Base-by-base conservation (phyloP, 2,329 filamentous ascomycete genomes). In the Sclerotinia minor region DNA sequence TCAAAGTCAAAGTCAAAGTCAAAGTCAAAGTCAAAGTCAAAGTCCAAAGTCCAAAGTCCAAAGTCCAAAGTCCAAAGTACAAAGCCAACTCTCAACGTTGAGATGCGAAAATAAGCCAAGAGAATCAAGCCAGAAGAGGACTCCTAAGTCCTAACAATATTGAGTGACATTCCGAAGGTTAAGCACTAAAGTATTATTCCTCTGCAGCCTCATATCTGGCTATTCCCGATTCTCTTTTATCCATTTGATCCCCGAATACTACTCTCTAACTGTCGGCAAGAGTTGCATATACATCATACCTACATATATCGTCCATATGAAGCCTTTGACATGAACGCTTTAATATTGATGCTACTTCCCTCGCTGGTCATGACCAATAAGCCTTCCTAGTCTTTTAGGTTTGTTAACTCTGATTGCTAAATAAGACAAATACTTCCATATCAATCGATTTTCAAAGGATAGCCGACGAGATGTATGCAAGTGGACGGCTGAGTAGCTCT, bases 391-490 rank as follows among this genome's bases (percentile, higher is more conserved):
- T 8, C 52, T 35, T 35, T 15, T 32, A 55, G 1, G 53, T 32
- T 15, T 55, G 5, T n/a, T 15, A 35, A 55, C 29, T 55, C 53
- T 55, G 32, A 35, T 35, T 35, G 53, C 15, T 8, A 55, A 55
- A 55, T 2, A 38, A 15, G 53, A 26, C 15, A 55, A 55, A 55
- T 55, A 55, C n/a, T 55, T 55, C 53, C 53, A 55, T 17, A 55
- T 55, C 53, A 55, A 55, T 55, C 53, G 53, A 55, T 55, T 55
- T 32, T 55, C 53, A 55, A 32, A 55, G 11, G 29, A 35, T 55
- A 55, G 53, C 53, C 29, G 53, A 55, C 53, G 53, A 55, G 53
- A 55, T n/a, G 21, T 55, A 55, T 55, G 53, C 53, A 55, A 55
- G 29, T 38, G 53, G 53, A 55, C 19, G 53, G 53, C 53, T 55